Percentiles rank a stretch among this genome's conserved stretches.
Conservation (phyloP, 106 monocot species). For the Triglochin maritima region DNA sequence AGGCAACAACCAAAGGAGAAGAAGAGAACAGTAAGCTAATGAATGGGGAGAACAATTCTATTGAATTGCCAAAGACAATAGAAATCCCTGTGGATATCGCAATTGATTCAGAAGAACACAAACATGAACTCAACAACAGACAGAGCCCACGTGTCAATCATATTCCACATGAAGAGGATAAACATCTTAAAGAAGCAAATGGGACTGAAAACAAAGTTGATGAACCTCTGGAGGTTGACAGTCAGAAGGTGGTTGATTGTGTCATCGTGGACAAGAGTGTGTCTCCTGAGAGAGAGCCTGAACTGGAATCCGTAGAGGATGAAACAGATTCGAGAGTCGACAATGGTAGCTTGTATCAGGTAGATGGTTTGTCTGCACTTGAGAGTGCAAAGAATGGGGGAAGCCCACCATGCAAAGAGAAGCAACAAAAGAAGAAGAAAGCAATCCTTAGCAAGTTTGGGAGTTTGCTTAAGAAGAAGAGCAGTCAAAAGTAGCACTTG, state of each 20-base stretch:
- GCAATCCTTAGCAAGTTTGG: conserved; percentile 38
- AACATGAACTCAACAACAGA: not conserved
- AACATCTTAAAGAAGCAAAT: conserved; percentile 2
- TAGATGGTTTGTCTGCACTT: conserved; percentile 10
- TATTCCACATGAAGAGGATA: conserved; percentile 1
- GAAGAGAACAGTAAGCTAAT: conserved; percentile 24
- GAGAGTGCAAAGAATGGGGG: conserved; percentile 19
- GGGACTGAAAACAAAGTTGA: conserved; percentile 8
- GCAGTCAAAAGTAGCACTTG: conserved; percentile 21
- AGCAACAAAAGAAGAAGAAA: conserved; percentile 50
- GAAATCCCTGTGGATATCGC: conserved; percentile 8
- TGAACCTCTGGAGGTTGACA: conserved; percentile 4
- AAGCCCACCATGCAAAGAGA: conserved; percentile 12
- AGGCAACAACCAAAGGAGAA: conserved; percentile 16
- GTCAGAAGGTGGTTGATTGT: conserved; percentile 6
- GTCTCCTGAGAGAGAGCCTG: conserved; percentile 30
- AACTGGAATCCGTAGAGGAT: conserved; percentile 26
- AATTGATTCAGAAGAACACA: conserved; percentile 10
- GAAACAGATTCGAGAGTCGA: conserved; percentile 29
- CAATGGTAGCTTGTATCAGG: conserved; percentile 15
- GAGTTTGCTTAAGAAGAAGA: conserved; percentile 54
- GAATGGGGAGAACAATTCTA: conserved; percentile 13
- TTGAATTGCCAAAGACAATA: conserved; percentile 3
- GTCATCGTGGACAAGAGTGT: conserved; percentile 20
- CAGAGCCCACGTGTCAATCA: not conserved